Evolutionary conservation across 1,284 basidiomycete genomes (phyloP).

Genomic region (Trichosporon sp.): DNA sequence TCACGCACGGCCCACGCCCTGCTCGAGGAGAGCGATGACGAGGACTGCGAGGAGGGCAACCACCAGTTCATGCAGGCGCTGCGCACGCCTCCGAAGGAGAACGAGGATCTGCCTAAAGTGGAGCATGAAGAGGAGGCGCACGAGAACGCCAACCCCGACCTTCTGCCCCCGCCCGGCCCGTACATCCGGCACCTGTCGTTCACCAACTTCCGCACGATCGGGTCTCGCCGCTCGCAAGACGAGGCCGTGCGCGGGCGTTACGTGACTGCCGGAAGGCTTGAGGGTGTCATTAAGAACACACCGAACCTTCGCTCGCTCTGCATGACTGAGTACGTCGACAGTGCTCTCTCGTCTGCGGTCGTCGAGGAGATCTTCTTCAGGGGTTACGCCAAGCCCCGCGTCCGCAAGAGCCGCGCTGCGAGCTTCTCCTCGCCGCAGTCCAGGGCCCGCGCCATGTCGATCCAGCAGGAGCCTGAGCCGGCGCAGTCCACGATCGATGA

Average conservation of each 20-base stretch:
- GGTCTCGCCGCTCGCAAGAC: conserved; percentile 86
- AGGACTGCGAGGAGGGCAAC: conserved; percentile 21
- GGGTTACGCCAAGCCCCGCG: conserved; percentile 59
- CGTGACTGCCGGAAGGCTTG: conserved; percentile 84
- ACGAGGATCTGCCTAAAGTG: conserved; percentile 17
- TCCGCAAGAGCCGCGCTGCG: conserved; percentile 34
- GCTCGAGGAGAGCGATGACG: conserved; percentile 35
- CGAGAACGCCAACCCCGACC: conserved; percentile 44
- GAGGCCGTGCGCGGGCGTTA: conserved; percentile 87
- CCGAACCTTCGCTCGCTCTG: conserved; percentile 79
- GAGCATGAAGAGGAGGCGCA: conserved; percentile 23
- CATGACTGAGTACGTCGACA: conserved; percentile 96
- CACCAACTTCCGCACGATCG: conserved; percentile 91
- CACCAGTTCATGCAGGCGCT: conserved; percentile 34
- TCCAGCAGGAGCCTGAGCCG: conserved; percentile 24
- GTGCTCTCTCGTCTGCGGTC: conserved; percentile 76
- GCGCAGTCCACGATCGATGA: conserved; percentile 31
- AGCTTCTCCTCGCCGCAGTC: conserved; percentile 27
- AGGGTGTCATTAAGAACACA: conserved; percentile 82
- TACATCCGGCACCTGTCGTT: conserved; percentile 74
- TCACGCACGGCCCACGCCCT: conserved; percentile 31
- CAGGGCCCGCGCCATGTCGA: conserved; percentile 38
- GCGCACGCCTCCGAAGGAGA: conserved; percentile 29
- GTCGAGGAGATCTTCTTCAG: conserved; percentile 84
- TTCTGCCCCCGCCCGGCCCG: conserved; percentile 51